Evolutionary conservation across 805 yeast species (phyloP).

Genomic region (Ogataea polymorpha): DNA sequence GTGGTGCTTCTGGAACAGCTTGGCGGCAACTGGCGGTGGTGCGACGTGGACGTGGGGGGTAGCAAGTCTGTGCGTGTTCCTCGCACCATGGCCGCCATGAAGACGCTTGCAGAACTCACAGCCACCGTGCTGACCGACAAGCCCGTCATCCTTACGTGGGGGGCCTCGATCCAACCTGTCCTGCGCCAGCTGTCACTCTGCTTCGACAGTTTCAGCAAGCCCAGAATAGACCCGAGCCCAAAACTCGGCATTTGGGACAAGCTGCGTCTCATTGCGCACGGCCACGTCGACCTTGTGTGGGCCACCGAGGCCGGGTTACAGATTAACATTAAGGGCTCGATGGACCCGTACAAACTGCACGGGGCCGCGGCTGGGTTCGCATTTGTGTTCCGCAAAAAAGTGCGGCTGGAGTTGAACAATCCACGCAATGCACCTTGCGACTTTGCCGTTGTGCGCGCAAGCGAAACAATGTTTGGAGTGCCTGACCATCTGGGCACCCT

Average conservation of each 20-base stretch:
- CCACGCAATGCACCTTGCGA: slow-evolving; percentile 59
- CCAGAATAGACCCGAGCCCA: slow-evolving; percentile 82
- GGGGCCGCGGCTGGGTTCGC: slow-evolving; percentile 74
- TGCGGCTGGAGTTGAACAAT: slow-evolving; percentile 58
- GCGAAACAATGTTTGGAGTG: slow-evolving; percentile 62
- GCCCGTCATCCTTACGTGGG: slow-evolving; percentile 77
- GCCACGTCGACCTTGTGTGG: slow-evolving; percentile 45
- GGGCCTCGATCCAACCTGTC: slow-evolving; percentile 79
- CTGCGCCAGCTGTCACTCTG: slow-evolving; percentile 74
- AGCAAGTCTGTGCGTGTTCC: slow-evolving; percentile 60
- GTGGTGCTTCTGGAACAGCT: slow-evolving; percentile 67
- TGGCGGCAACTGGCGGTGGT: slow-evolving; percentile 46
- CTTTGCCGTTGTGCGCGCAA: slow-evolving; percentile 62
- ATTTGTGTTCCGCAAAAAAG: slow-evolving; percentile 64
- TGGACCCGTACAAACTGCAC: slow-evolving; percentile 72
- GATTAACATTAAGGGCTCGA: slow-evolving; percentile 67
- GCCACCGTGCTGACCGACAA: slow-evolving; percentile 51
- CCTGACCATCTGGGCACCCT: slow-evolving; percentile 68
- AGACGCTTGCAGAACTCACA: slow-evolving; percentile 60
- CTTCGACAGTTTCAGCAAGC: slow-evolving; percentile 82
- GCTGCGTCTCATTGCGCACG: slow-evolving; percentile 71
- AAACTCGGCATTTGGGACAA: slow-evolving; percentile 95
- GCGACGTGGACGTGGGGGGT: slow-evolving; percentile 44
- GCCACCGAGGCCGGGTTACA: slow-evolving; percentile 47
- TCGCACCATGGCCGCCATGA: slow-evolving; percentile 73